Evolutionary conservation across 2,329 filamentous ascomycete genomes (phyloP).

Genomic region (Elsinoe necatrix): DNA sequence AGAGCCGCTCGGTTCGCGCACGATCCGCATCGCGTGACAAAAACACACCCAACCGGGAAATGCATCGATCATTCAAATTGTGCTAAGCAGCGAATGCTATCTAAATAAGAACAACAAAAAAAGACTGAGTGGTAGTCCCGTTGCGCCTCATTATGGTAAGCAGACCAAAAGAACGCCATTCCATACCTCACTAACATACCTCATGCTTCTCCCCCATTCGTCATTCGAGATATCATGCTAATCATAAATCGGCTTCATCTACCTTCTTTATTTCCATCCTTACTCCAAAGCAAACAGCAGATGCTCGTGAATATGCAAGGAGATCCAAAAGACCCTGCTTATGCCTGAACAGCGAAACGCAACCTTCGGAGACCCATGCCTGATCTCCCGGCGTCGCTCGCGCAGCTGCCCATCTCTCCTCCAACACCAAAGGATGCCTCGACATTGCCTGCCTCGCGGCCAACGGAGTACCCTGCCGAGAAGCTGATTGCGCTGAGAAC

Average conservation of each 20-base stretch:
- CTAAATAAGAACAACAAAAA: neutral
- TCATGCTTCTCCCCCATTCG: neutral
- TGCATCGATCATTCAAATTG: no score
- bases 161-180: neutral
- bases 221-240: neutral
- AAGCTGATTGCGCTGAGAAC: constrained; percentile 57
- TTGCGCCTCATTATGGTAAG: neutral
- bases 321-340: neutral
- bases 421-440: constrained; percentile 33
- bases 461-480: constrained; percentile 55
- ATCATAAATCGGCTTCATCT: neutral
- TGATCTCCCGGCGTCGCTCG: constrained; percentile 26
- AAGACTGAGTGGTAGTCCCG: neutral
- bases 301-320: neutral
- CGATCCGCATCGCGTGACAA: neutral
- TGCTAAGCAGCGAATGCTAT: neutral
- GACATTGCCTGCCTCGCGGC: constrained; percentile 48
- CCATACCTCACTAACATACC: neutral
- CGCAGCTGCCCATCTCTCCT: constrained; percentile 24
- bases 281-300: neutral
- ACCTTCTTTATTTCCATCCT: neutral
- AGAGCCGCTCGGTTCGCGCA: no score
- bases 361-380: constrained; percentile 28
- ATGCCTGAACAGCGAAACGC: constrained; percentile 25
- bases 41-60: no score